These are phyloP conservation scores for Tricholoma bakamatsutake DNA, from an alignment of 768 basidiomycete genomes.

Conservation along the genomic window DNA sequence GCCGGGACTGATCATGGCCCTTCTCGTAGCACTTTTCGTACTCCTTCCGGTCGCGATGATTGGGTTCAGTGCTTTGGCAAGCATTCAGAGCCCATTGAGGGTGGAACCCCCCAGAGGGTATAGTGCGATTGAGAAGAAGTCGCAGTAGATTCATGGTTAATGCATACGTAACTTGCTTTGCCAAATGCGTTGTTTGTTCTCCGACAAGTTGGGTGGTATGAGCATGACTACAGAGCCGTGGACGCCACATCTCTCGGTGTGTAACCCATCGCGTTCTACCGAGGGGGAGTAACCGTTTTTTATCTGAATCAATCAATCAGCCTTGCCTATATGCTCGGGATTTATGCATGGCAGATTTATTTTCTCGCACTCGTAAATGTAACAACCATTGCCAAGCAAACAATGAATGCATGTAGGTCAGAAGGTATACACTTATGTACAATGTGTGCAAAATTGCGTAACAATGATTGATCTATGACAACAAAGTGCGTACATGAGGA, in stretches of 20 bases:
- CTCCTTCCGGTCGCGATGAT: conserved; percentile 60
- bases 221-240: too few relatives aligned
- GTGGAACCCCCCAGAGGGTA: conserved; percentile 62
- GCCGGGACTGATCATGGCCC: conserved; percentile 60
- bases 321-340: too few relatives aligned
- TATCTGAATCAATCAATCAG: too few relatives aligned
- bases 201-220: too few relatives aligned
- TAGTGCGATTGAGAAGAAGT: conserved; percentile 69
- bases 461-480: neutral
- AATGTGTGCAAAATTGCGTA: neutral
- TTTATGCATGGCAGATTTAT: too few relatives aligned
- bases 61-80: conserved; percentile 61
- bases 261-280: too few relatives aligned
- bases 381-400: neutral
- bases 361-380: too few relatives aligned
- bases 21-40: conserved; percentile 62
- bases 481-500: too few relatives aligned
- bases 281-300: too few relatives aligned
- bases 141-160: conserved; percentile 30
- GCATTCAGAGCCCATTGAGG: conserved; percentile 66
- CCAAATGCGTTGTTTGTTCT: neutral
- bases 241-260: too few relatives aligned
- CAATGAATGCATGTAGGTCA: neutral
- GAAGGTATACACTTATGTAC: neutral
- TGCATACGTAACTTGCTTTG: neutral